Conservation (phyloP, 805 yeast genomes). For the Lachancea thermotolerans region DNA sequence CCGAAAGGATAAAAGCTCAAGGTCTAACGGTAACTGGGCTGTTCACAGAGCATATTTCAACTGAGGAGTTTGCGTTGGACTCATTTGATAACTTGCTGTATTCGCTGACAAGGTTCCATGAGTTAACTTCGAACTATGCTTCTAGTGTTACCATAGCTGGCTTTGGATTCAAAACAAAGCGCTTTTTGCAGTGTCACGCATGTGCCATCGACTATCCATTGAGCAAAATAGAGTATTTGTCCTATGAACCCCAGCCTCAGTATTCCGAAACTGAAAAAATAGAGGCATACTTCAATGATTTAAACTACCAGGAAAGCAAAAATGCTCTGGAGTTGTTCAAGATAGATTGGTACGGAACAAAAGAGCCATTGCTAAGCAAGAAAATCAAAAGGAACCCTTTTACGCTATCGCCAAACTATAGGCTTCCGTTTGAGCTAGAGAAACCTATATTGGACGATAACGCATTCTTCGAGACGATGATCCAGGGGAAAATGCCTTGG, state of each 20-base stretch:
- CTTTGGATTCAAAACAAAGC: slow-evolving; percentile 59
- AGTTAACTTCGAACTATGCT: slow-evolving; percentile 45
- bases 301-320: slow-evolving; percentile 42
- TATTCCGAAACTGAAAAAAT: slow-evolving; percentile 19
- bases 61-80: slow-evolving; percentile 73
- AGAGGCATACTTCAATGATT: slow-evolving; percentile 39
- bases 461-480: slow-evolving; percentile 14
- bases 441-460: slow-evolving; percentile 13
- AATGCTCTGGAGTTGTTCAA: slow-evolving; percentile 50
- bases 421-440: slow-evolving; percentile 9
- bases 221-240: slow-evolving; percentile 41
- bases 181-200: slow-evolving; percentile 54
- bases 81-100: slow-evolving; percentile 72
- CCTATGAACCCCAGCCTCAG: slow-evolving; percentile 49
- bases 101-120: slow-evolving; percentile 48
- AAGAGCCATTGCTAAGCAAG: slow-evolving; percentile 39
- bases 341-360: slow-evolving; percentile 53
- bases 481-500: slow-evolving; percentile 30
- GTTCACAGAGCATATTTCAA: slow-evolving; percentile 27
- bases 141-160: slow-evolving; percentile 52
- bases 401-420: slow-evolving; percentile 36
- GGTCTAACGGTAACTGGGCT: slow-evolving; percentile 13
- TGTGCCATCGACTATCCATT: slow-evolving; percentile 41
- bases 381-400: slow-evolving; percentile 54
- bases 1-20: slow-evolving; percentile 7